A percentile compares a stretch with the other conserved stretches of the same genome.
Conservation (phyloP, 768 basidiomycete genomes). For the Tephrocybe sp. region DNA sequence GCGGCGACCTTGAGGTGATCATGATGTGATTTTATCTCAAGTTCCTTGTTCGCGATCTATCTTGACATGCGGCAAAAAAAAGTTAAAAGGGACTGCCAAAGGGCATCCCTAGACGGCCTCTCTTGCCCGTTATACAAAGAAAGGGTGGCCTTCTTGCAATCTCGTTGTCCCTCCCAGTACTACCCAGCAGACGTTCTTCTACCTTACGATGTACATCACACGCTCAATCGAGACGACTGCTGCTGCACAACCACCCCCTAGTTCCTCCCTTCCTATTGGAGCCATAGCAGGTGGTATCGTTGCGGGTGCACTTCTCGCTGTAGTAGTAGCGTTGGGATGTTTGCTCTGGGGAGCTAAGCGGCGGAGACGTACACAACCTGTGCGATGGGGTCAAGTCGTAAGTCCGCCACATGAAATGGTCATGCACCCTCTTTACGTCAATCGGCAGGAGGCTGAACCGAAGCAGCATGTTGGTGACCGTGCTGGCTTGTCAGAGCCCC, state of each 20-base stretch:
- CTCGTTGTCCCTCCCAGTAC: background rate
- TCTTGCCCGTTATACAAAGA: slow-evolving; percentile 1
- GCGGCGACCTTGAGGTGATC: slow-evolving; percentile 7
- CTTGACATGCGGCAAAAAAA: slow-evolving; percentile 15
- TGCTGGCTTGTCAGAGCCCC: slow-evolving; percentile 27
- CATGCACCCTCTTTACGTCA: background rate
- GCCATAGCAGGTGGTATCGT: slow-evolving; percentile 51
- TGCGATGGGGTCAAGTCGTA: slow-evolving; percentile 27
- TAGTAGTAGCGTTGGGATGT: slow-evolving; percentile 44
- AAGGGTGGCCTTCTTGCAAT: background rate
- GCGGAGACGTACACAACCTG: slow-evolving; percentile 35
- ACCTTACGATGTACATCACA: slow-evolving; percentile 15
- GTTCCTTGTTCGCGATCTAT: slow-evolving; percentile 5
- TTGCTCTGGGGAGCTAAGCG: slow-evolving; percentile 40
- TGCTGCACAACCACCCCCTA: slow-evolving; percentile 4
- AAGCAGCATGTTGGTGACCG: slow-evolving; percentile 44
- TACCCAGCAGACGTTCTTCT: slow-evolving; percentile 1
- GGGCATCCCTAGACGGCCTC: slow-evolving; percentile 8
- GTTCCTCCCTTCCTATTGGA: slow-evolving; percentile 38
- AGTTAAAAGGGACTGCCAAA: background rate
- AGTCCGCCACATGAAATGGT: slow-evolving; percentile 1
- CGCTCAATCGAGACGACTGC: slow-evolving; percentile 8
- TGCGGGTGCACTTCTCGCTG: slow-evolving; percentile 47
- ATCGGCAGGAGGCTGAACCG: slow-evolving; percentile 26
- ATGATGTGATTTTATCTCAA: slow-evolving; percentile 1